Conservation (phyloP, 2,329 filamentous ascomycete species). For the Colletotrichum liaoningense region DNA sequence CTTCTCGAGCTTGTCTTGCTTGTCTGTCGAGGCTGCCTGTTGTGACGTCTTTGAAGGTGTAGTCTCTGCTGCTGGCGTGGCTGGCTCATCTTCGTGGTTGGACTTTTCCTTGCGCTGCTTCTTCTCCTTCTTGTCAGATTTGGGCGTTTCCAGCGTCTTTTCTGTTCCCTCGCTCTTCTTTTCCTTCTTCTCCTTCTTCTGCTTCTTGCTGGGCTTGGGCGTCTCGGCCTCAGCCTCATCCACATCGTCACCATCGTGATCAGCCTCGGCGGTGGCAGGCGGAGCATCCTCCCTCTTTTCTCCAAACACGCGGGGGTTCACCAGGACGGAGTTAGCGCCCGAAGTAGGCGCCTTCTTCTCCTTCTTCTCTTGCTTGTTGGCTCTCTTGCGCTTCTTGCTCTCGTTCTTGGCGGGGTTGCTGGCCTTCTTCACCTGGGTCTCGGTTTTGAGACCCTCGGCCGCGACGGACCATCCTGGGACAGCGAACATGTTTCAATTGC, state of each 20-base stretch:
- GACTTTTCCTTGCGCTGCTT: conserved; percentile 44
- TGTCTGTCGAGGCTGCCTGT: conserved; percentile 25
- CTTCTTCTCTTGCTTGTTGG: conserved; percentile 49
- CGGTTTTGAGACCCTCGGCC: conserved; percentile 76
- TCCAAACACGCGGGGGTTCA: conserved; percentile 83
- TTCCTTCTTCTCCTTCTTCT: conserved; percentile 40
- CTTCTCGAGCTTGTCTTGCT: conserved; percentile 29
- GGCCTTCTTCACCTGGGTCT: conserved; percentile 56
- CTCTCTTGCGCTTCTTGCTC: conserved; percentile 57
- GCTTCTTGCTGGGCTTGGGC: conserved; percentile 30
- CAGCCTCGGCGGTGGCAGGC: conserved; percentile 34
- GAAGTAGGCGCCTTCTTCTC: conserved; percentile 62
- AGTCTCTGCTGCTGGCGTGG: too few relatives aligned
- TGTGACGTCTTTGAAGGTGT: conserved; percentile 29
- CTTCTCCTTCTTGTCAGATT: conserved; percentile 48
- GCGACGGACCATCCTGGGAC: conserved; percentile 93
- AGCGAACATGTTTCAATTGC: conserved; percentile 77
- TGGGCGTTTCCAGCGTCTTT: conserved; percentile 39
- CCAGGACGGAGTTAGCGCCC: conserved; percentile 76
- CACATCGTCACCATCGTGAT: conserved; percentile 34
- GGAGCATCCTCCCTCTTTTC: conserved; percentile 63
- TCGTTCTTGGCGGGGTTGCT: conserved; percentile 62
- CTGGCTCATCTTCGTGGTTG: conserved; percentile 24
- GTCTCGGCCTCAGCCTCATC: conserved; percentile 1
- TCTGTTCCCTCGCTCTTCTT: conserved; percentile 39